Conservation (phyloP, 2,329 filamentous ascomycete species). For the Alternaria sp. region DNA sequence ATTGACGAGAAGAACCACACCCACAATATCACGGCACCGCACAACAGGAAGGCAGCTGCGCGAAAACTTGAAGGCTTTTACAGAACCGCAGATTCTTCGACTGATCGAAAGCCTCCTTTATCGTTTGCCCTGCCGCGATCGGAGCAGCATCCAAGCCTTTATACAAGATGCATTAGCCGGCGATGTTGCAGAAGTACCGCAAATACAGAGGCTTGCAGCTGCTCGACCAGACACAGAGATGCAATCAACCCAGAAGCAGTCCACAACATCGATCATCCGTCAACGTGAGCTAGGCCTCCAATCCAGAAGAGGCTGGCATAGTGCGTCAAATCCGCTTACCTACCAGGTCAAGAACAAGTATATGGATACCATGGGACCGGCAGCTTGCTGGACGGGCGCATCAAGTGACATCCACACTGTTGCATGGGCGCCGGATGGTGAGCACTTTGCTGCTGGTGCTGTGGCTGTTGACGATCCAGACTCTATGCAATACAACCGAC, state of each 20-base stretch:
- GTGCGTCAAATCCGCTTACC: conserved; percentile 27
- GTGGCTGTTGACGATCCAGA: conserved; percentile 61
- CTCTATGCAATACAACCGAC: conserved; percentile 67
- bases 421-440: conserved; percentile 63
- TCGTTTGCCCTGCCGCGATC: conserved; percentile 23
- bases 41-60: conserved; percentile 33
- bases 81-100: conserved; percentile 32
- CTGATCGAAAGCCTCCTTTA: conserved; percentile 22
- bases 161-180: conserved; percentile 38
- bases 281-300: conserved; percentile 43
- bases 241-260: conserved; percentile 21
- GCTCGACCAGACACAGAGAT: conserved; percentile 20
- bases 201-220: conserved; percentile 36
- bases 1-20: conserved; percentile 3
- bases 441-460: conserved; percentile 63
- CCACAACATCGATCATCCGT: conserved; percentile 32
- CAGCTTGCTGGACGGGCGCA: conserved; percentile 61
- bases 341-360: conserved; percentile 37
- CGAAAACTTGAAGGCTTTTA: conserved; percentile 18
- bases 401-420: conserved; percentile 65
- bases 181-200: conserved; percentile 25
- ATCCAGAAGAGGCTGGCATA: conserved; percentile 34
- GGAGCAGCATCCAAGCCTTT: conserved; percentile 38
- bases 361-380: conserved; percentile 52
- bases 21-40: conserved; percentile 8